Percentiles rank a stretch among this genome's conserved stretches.
Conservation (phyloP, 441 rosid species). For the Adansonia grandidieri region DNA sequence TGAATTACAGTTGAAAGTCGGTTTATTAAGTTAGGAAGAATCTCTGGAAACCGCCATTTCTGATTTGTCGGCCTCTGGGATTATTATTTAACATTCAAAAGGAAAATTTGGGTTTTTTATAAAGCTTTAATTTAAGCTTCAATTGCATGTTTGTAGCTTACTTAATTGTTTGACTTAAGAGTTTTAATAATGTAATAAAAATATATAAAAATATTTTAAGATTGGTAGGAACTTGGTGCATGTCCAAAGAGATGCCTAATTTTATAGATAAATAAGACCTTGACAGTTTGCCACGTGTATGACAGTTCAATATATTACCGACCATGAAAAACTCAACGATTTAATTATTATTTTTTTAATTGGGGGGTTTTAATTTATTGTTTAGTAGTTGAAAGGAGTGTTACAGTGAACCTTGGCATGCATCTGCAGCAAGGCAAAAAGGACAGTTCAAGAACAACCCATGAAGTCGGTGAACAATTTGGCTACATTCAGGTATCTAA, state of each 20-base stretch:
- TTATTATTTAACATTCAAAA: slow-evolving; percentile 8
- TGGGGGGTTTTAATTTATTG: neutral
- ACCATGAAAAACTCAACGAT: slow-evolving; percentile 2
- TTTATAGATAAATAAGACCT: slow-evolving; percentile 5
- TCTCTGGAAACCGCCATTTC: slow-evolving; percentile 45
- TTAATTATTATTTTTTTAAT: neutral
- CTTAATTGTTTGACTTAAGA: slow-evolving; percentile 19
- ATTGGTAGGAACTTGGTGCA: slow-evolving; percentile 22
- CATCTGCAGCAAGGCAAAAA: neutral
- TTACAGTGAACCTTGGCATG: slow-evolving; percentile 7
- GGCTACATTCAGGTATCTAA: slow-evolving; percentile 12
- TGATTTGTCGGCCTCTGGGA: slow-evolving; percentile 53
- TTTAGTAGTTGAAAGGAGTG: slow-evolving; percentile 8
- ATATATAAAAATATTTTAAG: neutral
- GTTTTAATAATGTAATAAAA: neutral
- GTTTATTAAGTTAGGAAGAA: slow-evolving; percentile 36
- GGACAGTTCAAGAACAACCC: slow-evolving; percentile 23
- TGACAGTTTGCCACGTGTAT: slow-evolving; percentile 43
- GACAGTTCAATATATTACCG: slow-evolving; percentile 46
- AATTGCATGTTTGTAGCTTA: slow-evolving; percentile 21
- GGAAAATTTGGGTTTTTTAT: neutral
- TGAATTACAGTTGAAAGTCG: slow-evolving; percentile 35
- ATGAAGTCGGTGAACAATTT: neutral
- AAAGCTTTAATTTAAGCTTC: neutral
- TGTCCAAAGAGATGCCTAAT: slow-evolving; percentile 28